These are phyloP conservation scores for Macrophomina phaseolina DNA, from an alignment of 2,329 filamentous ascomycete species.

Conservation along the genomic window DNA sequence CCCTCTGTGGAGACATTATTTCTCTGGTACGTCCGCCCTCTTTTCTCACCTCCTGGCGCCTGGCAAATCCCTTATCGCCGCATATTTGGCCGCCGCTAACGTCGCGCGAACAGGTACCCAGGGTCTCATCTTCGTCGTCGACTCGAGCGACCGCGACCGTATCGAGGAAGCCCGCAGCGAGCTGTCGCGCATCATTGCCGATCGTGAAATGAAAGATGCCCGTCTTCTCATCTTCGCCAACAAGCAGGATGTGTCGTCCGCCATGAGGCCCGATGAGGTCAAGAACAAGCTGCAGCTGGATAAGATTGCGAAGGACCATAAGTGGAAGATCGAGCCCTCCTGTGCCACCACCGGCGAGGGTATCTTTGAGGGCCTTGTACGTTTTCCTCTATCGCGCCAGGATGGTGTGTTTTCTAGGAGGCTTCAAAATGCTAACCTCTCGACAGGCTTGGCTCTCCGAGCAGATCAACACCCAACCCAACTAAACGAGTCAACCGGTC, in stretches of 20 bases:
- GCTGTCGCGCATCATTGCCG: slow-evolving; percentile 97
- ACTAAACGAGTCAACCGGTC: slow-evolving; percentile 9
- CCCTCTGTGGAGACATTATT: slow-evolving; percentile 99
- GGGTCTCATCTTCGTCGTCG: slow-evolving; percentile 99
- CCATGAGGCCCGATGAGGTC: slow-evolving; percentile 58
- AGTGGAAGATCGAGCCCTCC: slow-evolving; percentile 61
- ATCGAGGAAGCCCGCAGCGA: slow-evolving; percentile 96
- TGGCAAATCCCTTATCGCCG: neutral
- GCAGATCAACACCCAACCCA: slow-evolving; percentile 28
- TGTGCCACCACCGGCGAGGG: slow-evolving; percentile 60
- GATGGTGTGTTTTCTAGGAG: neutral
- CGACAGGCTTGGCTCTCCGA: slow-evolving; percentile 26
- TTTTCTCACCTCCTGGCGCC: neutral
- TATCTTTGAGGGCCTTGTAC: slow-evolving; percentile 58
- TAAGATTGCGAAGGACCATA: slow-evolving; percentile 58
- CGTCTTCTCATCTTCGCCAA: slow-evolving; percentile 98
- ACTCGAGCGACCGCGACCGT: slow-evolving; percentile 98
- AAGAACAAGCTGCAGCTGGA: slow-evolving; percentile 55
- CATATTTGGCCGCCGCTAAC: slow-evolving; percentile 14
- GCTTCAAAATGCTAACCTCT: neutral
- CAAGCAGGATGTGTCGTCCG: slow-evolving; percentile 92
- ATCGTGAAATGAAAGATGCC: slow-evolving; percentile 97
- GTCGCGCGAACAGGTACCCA: slow-evolving; percentile 70
- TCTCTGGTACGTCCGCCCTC: slow-evolving; percentile 66
- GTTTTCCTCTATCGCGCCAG: slow-evolving; percentile 25